A percentile compares a stretch with the other conserved stretches of the same genome.
Evolutionary conservation across 345 rosid genomes (phyloP).

Genomic region (Camelina sativa): DNA sequence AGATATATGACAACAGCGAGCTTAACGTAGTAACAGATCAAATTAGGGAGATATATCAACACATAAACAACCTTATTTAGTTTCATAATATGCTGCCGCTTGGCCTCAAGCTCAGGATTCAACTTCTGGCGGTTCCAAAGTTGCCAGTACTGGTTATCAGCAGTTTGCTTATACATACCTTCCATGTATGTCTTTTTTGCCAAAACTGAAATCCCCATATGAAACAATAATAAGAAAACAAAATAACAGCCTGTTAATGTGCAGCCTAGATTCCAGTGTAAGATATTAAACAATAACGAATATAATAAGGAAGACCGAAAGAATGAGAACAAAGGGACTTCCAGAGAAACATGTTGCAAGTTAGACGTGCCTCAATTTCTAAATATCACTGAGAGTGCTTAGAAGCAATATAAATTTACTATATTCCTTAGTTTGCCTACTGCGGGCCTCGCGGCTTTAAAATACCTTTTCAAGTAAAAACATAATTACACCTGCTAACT

Average conservation of each 20-base stretch:
- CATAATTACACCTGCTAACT: background rate
- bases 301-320: background rate
- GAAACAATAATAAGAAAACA: constrained; percentile 29
- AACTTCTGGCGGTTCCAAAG: constrained; percentile 89
- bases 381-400: constrained; percentile 20
- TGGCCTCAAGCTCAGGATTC: constrained; percentile 84
- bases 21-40: constrained; percentile 29
- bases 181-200: constrained; percentile 77
- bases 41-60: constrained; percentile 27
- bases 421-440: constrained; percentile 16
- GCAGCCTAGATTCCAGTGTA: constrained; percentile 31
- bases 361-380: constrained; percentile 30
- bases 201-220: constrained; percentile 61
- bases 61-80: constrained; percentile 64
- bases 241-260: constrained; percentile 11
- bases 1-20: constrained; percentile 22
- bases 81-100: constrained; percentile 62
- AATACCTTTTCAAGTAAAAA: background rate
- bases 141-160: constrained; percentile 80
- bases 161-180: constrained; percentile 84
- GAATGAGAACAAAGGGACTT: constrained; percentile 23
- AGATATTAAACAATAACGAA: constrained; percentile 11
- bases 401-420: constrained; percentile 2
- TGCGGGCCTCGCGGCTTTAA: background rate
- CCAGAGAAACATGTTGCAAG: constrained; percentile 4